A percentile compares a stretch with the other conserved stretches of the same genome.
These are phyloP conservation scores for Geoglossum glabrum DNA, from an alignment of 495 filamentous ascomycete genomes.

Conservation along the genomic window DNA sequence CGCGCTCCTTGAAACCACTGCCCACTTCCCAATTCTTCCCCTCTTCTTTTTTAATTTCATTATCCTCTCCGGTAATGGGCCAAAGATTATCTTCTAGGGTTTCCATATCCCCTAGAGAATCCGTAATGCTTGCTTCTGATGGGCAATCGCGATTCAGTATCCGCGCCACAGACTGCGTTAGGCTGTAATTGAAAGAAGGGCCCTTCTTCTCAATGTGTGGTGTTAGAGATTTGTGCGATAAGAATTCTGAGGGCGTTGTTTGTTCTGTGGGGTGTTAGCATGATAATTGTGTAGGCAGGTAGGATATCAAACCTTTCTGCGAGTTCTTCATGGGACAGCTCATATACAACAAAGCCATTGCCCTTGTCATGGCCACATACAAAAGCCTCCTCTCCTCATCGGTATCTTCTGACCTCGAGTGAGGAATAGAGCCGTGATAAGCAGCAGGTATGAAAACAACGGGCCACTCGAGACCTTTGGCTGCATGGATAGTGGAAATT, in stretches of 20 bases:
- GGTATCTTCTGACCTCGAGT: slow-evolving; percentile 73
- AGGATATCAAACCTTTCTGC: slow-evolving; percentile 17
- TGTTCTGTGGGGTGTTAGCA: slow-evolving; percentile 22
- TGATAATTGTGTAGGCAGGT: not conserved
- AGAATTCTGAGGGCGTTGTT: slow-evolving; percentile 42
- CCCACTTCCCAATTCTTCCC: slow-evolving; percentile 19
- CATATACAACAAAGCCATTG: slow-evolving; percentile 76
- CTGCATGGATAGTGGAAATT: slow-evolving; percentile 90
- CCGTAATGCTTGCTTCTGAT: slow-evolving; percentile 25
- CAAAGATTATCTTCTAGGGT: slow-evolving; percentile 42
- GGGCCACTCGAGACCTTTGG: slow-evolving; percentile 95
- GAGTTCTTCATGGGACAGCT: slow-evolving; percentile 55
- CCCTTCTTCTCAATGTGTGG: slow-evolving; percentile 34
- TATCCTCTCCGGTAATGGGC: slow-evolving; percentile 36
- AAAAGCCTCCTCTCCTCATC: slow-evolving; percentile 81
- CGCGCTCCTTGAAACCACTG: slow-evolving; percentile 9
- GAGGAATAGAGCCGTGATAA: slow-evolving; percentile 84
- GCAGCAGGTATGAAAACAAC: slow-evolving; percentile 85
- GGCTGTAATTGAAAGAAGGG: slow-evolving; percentile 31
- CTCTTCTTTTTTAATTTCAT: slow-evolving; percentile 19
- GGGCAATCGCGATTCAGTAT: slow-evolving; percentile 42
- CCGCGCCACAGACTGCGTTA: slow-evolving; percentile 37
- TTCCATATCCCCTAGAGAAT: slow-evolving; percentile 20
- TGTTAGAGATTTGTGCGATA: slow-evolving; percentile 27
- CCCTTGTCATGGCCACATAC: slow-evolving; percentile 96